Conservation (phyloP, 768 basidiomycete species). For the Trametes punicea region DNA sequence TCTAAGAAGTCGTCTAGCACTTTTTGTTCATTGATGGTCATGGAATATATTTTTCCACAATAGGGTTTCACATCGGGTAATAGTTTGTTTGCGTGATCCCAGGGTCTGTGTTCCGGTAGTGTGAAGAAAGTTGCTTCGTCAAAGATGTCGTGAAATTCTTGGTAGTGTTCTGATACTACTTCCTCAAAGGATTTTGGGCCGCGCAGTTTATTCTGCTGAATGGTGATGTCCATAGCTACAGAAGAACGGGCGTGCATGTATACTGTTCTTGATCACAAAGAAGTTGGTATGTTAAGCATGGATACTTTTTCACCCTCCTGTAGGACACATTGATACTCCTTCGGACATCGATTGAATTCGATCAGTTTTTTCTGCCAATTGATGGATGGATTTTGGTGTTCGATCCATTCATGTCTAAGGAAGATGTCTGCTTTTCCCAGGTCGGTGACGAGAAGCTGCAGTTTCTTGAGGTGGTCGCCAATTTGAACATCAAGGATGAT, state of each 20-base stretch:
- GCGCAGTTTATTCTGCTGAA: neutral
- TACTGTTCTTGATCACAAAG: neutral
- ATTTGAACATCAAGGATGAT: neutral
- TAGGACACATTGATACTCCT: neutral
- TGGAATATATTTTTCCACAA: slow-evolving; percentile 17
- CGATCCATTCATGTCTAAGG: slow-evolving; percentile 12
- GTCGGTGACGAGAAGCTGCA: slow-evolving; percentile 1
- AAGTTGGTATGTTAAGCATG: neutral
- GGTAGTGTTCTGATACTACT: slow-evolving; percentile 21
- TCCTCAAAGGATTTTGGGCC: neutral
- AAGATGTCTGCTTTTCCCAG: slow-evolving; percentile 2
- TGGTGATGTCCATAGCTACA: neutral
- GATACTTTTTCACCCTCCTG: neutral
- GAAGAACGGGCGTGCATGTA: neutral
- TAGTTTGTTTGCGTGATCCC: slow-evolving; percentile 36
- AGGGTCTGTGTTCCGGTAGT: slow-evolving; percentile 31
- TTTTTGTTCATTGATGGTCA: slow-evolving; percentile 12
- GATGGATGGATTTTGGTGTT: slow-evolving; percentile 19
- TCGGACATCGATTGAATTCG: slow-evolving; percentile 3
- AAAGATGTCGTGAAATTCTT: slow-evolving; percentile 29
- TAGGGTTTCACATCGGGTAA: slow-evolving; percentile 22
- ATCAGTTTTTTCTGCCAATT: slow-evolving; percentile 13
- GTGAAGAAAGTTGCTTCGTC: slow-evolving; percentile 20
- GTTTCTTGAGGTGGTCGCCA: slow-evolving; percentile 4
- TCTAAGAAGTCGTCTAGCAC: slow-evolving; percentile 20